Conservation (phyloP, 495 filamentous ascomycete species). For the Trichoderma reesei region DNA sequence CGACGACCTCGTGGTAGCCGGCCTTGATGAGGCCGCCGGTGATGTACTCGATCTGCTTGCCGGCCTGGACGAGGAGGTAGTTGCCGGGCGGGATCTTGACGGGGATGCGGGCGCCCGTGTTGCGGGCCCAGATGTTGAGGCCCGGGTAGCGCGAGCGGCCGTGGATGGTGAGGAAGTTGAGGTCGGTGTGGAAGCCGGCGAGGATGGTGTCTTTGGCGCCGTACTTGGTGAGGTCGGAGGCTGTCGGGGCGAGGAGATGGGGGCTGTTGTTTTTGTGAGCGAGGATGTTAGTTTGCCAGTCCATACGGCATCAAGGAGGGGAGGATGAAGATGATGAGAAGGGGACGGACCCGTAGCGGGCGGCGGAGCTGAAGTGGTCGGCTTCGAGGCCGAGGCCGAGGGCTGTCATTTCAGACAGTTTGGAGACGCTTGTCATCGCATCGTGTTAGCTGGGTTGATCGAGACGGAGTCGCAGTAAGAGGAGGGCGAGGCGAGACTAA, state of each 20-base stretch:
- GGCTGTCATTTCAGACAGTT: constrained; percentile 39
- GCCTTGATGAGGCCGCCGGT: constrained; percentile 43
- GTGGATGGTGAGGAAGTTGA: constrained; percentile 47
- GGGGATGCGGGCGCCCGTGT: constrained; percentile 39
- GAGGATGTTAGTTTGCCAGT: not conserved
- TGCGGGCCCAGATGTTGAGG: constrained; percentile 45
- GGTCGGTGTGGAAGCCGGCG: constrained; percentile 44
- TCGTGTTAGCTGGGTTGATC: not conserved
- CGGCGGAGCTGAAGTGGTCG: constrained; percentile 35
- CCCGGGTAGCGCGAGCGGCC: constrained; percentile 44
- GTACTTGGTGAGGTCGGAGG: constrained; percentile 38
- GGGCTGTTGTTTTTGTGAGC: constrained; percentile 23
- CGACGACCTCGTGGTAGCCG: constrained; percentile 44
- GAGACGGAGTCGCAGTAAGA: not conserved
- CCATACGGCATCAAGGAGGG: not conserved
- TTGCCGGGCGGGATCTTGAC: constrained; percentile 39
- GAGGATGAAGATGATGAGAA: not conserved
- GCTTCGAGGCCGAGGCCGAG: constrained; percentile 36
- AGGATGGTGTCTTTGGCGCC: constrained; percentile 40
- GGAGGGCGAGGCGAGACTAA: constrained; percentile 23
- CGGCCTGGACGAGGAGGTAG: constrained; percentile 41
- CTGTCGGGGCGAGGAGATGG: constrained; percentile 42
- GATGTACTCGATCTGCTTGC: constrained; percentile 44
- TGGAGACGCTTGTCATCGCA: constrained; percentile 28
- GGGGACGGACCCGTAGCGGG: constrained; percentile 35